Evolutionary conservation across 164 flowering plant genomes (phyloP), one percentile per base, ranked within the genome.

Genomic region (Saururus chinensis): DNA sequence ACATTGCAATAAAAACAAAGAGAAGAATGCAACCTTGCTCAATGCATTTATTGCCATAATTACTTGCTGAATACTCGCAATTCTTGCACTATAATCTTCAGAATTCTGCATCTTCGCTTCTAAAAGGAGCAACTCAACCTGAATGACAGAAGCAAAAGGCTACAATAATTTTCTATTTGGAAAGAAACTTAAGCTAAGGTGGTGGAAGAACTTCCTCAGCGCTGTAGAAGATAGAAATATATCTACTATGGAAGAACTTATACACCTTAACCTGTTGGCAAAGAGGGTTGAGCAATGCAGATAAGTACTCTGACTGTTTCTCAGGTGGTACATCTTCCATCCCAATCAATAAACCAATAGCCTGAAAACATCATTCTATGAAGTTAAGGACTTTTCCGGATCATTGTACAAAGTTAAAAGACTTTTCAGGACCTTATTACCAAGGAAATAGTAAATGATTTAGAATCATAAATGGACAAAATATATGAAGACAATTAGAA

Each of bases 291-390:
- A 95, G 90, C 79, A 95, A 72, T 42, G 90, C 77, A 56, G 96
- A 78, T 7, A 95, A 89, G 75, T 91, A 95, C 40, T 83, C 88
- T 4, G 87, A 77, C 70, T 95, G 99, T 77, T 91, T 95, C 64
- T 85, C 95, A 49, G 62, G 75, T 19, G 93, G 77, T 51, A 91
- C 88, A 60, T 89, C 98, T 66, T 91, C 96, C 96, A 89, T 87
- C 59, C 99, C 99, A 73, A 91, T 86, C 68, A 95, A 75, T 69
- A 95, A 66, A 57, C 99, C 99, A 69, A 95, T 91, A 57, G 96
- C 98, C 99, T 95, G 73, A 59, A 52, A 20, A 30, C 37, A 30
- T 30, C 37, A 30, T 30, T 30, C 37, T 2, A 30, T 30, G 6
- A 30, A 30, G 37, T 30, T 30, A 55, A 55, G 6, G 11, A 0